Evolutionary conservation across 1,139 yeast species (phyloP), one percentile per base, ranked within the genome.

Genomic region (Candida tunisiensis): DNA sequence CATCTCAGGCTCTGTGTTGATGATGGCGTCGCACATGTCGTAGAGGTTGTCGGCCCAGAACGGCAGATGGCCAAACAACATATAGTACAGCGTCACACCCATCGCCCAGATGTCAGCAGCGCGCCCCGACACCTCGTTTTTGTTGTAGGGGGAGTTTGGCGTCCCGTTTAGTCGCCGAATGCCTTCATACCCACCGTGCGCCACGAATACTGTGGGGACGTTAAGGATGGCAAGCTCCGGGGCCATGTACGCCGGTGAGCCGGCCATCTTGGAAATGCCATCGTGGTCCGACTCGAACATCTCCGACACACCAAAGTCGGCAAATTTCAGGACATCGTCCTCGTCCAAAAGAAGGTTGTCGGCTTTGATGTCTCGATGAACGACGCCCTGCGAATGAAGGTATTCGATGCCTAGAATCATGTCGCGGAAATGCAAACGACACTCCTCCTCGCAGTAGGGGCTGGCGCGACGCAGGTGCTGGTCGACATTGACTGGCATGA

Each of bases 361-460:
- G 2, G 96, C 94, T 49, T 88, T 88, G 36, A 88, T 85, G 50
- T 88, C 98, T 34, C 96, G 65, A 51, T 88, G 98, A 11, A 88
- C 78, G 26, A 88, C 80, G 2, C 95, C 96, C 47, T 82, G 93
- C 34, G 78, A 63, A 53, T 88, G 98, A 37, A 88, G 53, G 51
- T 85, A 88, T 49, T 88, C 96, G 24, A 88, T 60, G 0, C 95
- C 98, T 18, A 82, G 60, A 6, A 88, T 62, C 28, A 88, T 83
- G 42, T 88, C 95, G 35, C 94, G 62, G 42, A 88, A 75, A 18
- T 44, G 54, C 15, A 55, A 42, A 4, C 63, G 48, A 35, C 60
- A 55, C 34, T 53, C 53, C 28, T 52, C 57, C 25, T 53, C 58
- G 8, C 43, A 39, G 26, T 49, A 50, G 16, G 54, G 49, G 24